These are phyloP conservation scores for Tremella mesenterica DNA, from an alignment of 768 basidiomycete genomes.

Conservation along the genomic window DNA sequence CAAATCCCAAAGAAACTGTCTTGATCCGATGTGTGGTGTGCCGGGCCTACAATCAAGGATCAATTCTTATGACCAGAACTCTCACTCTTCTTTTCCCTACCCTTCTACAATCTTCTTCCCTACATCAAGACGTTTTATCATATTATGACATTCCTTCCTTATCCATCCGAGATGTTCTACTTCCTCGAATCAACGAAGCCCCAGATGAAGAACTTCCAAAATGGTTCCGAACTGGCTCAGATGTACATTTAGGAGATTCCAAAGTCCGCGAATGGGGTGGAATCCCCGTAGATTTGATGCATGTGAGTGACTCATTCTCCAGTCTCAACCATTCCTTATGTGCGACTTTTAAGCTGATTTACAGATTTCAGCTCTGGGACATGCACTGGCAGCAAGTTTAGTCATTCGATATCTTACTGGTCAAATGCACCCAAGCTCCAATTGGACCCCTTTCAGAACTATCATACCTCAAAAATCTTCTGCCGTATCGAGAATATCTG, in stretches of 20 bases:
- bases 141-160: constrained; percentile 35
- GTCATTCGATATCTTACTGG: constrained; percentile 22
- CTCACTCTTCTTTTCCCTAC: constrained; percentile 37
- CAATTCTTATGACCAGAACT: constrained; percentile 15
- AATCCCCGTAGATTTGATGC: constrained; percentile 33
- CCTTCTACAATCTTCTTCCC: constrained; percentile 26
- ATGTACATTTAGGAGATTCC: constrained; percentile 16
- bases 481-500: constrained; percentile 4
- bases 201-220: constrained; percentile 25
- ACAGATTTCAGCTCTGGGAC: constrained; percentile 34
- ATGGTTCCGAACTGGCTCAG: constrained; percentile 30
- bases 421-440: constrained; percentile 15
- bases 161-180: constrained; percentile 28
- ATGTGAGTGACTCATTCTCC: constrained; percentile 18
- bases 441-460: background rate
- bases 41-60: too few relatives aligned
- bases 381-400: constrained; percentile 25
- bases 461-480: background rate
- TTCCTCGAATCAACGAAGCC: constrained; percentile 22
- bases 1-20: background rate
- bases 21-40: background rate
- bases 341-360: background rate
- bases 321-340: background rate
- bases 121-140: constrained; percentile 31
- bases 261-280: constrained; percentile 31